These are phyloP conservation scores for Macrocystidia cucumis DNA, from an alignment of 1,284 basidiomycete genomes.

Conservation along the genomic window DNA sequence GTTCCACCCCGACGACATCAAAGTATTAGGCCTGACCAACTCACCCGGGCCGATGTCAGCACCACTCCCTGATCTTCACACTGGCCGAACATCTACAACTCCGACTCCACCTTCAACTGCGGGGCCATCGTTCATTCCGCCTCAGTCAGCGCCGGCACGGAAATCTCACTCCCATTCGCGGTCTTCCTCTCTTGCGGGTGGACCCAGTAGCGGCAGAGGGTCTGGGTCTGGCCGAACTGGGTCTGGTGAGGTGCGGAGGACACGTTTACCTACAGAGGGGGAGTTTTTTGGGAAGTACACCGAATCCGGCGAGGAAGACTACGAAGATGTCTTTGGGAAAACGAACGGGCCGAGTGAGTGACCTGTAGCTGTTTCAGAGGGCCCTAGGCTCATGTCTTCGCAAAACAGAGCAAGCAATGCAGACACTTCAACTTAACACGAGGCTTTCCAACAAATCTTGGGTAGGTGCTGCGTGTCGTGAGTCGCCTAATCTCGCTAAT, in stretches of 20 bases:
- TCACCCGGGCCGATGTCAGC: constrained; percentile 54
- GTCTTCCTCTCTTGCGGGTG: constrained; percentile 51
- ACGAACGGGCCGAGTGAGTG: constrained; percentile 52
- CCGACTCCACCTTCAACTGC: constrained; percentile 40
- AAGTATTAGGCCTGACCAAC: constrained; percentile 51
- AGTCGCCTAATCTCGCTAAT: not conserved
- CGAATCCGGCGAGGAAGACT: constrained; percentile 82
- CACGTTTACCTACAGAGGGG: constrained; percentile 47
- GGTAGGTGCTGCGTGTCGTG: constrained; percentile 34
- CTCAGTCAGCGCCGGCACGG: constrained; percentile 15
- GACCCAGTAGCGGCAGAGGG: constrained; percentile 27
- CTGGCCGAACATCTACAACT: no score
- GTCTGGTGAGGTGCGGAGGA: constrained; percentile 46
- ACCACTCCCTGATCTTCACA: constrained; percentile 48
- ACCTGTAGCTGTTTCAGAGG: constrained; percentile 4
- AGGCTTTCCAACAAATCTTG: constrained; percentile 82
- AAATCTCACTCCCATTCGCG: constrained; percentile 23
- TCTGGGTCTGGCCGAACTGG: no score
- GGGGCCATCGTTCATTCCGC: constrained; percentile 18
- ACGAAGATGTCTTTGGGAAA: constrained; percentile 88
- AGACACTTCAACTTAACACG: constrained; percentile 76
- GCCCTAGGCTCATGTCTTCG: constrained; percentile 4
- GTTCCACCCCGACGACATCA: constrained; percentile 85
- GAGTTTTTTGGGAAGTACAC: constrained; percentile 83
- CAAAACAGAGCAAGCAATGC: constrained; percentile 54